Evolutionary conservation across 1,284 basidiomycete genomes (phyloP).

Genomic region (Tilletia caries): DNA sequence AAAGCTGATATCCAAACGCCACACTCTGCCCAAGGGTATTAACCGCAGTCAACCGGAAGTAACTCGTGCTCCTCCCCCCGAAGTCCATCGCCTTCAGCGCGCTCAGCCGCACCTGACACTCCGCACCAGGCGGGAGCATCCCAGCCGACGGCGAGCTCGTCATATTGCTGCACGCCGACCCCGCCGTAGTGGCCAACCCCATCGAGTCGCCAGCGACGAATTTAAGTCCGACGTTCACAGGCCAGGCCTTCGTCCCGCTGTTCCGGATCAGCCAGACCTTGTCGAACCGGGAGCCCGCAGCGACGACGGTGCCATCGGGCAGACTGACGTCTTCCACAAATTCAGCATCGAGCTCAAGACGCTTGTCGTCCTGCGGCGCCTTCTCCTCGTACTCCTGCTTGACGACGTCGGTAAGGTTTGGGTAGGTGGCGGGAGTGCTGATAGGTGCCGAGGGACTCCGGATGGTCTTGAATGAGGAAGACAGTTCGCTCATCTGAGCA

Average conservation of each 20-base stretch:
- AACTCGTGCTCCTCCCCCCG: slow-evolving; percentile 69
- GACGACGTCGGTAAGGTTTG: not conserved
- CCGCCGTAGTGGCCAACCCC: slow-evolving; percentile 29
- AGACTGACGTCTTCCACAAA: slow-evolving; percentile 70
- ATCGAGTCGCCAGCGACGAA: slow-evolving; percentile 67
- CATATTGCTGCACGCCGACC: slow-evolving; percentile 11
- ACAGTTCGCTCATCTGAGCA: slow-evolving; percentile 10
- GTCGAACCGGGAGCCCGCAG: slow-evolving; percentile 76
- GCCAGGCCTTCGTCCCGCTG: slow-evolving; percentile 66
- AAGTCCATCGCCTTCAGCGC: slow-evolving; percentile 70
- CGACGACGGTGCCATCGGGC: slow-evolving; percentile 70
- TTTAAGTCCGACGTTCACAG: slow-evolving; percentile 60
- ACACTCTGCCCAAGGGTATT: slow-evolving; percentile 53
- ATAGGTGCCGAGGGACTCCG: not conserved
- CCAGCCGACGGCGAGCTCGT: slow-evolving; percentile 28
- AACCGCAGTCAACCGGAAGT: slow-evolving; percentile 68
- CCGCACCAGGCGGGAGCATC: slow-evolving; percentile 62
- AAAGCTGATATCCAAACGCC: slow-evolving; percentile 69
- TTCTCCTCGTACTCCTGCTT: not conserved
- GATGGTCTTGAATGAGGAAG: slow-evolving; percentile 4
- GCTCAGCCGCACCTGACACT: slow-evolving; percentile 69
- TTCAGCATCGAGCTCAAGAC: slow-evolving; percentile 57
- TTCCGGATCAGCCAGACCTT: slow-evolving; percentile 75
- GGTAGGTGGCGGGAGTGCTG: no score
- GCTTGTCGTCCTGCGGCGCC: not conserved